A percentile compares a stretch with the other conserved stretches of the same genome.
phyloP scores from a whole-genome alignment of 352 stramenopile species.

The Blastocystis sp. region DNA sequence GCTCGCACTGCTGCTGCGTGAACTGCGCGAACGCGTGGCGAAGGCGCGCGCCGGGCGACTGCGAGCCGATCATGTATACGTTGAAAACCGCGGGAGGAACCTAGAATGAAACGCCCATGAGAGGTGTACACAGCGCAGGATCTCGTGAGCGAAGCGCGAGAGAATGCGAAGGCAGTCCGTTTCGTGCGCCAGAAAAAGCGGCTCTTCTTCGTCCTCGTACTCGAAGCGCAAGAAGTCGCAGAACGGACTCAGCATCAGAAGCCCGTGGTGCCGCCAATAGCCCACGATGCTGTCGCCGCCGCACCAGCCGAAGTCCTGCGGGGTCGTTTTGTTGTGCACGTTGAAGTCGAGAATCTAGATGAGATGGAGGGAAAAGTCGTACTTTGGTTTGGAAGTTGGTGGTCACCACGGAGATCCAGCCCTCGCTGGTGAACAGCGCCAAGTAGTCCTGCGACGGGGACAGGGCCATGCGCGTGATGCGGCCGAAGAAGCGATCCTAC shows the following conservation, averaged over 20 bases:
- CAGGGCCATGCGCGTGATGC: conserved; percentile 1
- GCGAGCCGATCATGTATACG: conserved; percentile 5
- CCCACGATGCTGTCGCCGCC: conserved; percentile 47
- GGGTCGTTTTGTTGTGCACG: background rate
- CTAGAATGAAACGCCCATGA: background rate
- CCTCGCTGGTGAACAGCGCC: conserved; percentile 16
- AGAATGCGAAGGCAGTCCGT: conserved; percentile 33
- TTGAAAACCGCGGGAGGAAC: conserved; percentile 16
- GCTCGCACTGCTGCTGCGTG: background rate
- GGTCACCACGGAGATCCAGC: conserved; percentile 31
- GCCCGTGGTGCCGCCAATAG: conserved; percentile 34
- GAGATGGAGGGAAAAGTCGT: background rate
- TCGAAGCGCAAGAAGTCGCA: conserved; percentile 61
- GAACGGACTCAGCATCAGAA: conserved; percentile 42
- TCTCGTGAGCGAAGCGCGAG: conserved; percentile 5
- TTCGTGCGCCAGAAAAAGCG: conserved; percentile 28
- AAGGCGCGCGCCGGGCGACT: background rate
- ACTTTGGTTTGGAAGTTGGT: conserved; percentile 40
- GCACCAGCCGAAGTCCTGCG: conserved; percentile 30
- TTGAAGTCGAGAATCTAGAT: conserved; percentile 65
- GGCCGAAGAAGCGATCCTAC: conserved; percentile 13
- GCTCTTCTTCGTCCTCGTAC: conserved; percentile 27
- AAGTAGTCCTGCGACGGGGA: conserved; percentile 31
- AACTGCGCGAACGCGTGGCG: background rate
- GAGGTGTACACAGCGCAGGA: conserved; percentile 5